These are phyloP conservation scores for Diplocarpon mali DNA, from an alignment of 2,329 filamentous ascomycete genomes.

Conservation along the genomic window DNA sequence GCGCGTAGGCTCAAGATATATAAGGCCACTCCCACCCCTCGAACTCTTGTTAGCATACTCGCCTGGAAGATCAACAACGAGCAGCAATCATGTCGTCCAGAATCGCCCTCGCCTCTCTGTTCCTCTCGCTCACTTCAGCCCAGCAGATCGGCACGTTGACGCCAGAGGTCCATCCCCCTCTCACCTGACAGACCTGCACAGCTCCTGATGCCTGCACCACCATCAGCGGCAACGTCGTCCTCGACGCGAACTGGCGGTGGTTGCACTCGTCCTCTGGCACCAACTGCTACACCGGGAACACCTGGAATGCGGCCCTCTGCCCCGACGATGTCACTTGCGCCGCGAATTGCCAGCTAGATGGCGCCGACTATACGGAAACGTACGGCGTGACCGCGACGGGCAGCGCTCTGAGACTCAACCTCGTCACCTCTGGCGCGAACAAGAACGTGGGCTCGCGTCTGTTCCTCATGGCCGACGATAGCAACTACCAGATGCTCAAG, in stretches of 20 bases:
- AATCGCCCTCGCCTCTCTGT: slow-evolving; percentile 8
- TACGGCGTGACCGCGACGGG: slow-evolving; percentile 44
- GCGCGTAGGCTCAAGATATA: no score
- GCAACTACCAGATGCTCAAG: slow-evolving; percentile 54
- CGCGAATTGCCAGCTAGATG: slow-evolving; percentile 40
- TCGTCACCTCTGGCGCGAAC: slow-evolving; percentile 40
- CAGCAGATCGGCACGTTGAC: slow-evolving; percentile 37
- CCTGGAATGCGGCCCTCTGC: slow-evolving; percentile 33
- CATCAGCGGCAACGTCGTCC: slow-evolving; percentile 36
- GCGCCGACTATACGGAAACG: slow-evolving; percentile 39
- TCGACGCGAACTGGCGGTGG: slow-evolving; percentile 50
- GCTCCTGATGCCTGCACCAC: slow-evolving; percentile 36
- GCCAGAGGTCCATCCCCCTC: slow-evolving; percentile 38
- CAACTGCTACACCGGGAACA: slow-evolving; percentile 34
- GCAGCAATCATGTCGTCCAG: slow-evolving; percentile 13
- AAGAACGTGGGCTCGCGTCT: slow-evolving; percentile 44
- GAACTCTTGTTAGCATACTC: no score
- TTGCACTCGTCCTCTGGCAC: slow-evolving; percentile 32
- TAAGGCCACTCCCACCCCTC: no score
- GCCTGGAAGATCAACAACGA: no score
- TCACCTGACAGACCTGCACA: slow-evolving; percentile 42
- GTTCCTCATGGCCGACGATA: slow-evolving; percentile 52
- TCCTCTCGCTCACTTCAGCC: slow-evolving; percentile 29
- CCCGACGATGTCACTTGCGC: slow-evolving; percentile 34
- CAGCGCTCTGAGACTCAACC: slow-evolving; percentile 42